Conservation (phyloP, 2,329 filamentous ascomycete genomes). For the Phyllachora maydis region DNA sequence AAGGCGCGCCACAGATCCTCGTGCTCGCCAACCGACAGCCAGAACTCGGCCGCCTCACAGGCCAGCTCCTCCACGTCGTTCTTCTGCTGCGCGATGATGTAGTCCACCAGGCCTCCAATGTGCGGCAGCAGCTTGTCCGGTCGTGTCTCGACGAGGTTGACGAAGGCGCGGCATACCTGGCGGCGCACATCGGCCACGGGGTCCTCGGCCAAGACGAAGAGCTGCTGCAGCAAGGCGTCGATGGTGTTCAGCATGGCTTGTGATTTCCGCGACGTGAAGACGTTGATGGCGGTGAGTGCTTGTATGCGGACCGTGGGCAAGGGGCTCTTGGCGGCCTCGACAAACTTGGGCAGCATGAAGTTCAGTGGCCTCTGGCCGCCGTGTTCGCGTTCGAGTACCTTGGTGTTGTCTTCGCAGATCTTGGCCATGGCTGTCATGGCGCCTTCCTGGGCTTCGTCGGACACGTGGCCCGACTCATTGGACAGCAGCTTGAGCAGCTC, state of each 20-base stretch:
- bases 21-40: slow-evolving; percentile 84
- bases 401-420: slow-evolving; percentile 91
- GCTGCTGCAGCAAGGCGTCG: slow-evolving; percentile 59
- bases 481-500: slow-evolving; percentile 62
- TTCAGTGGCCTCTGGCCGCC: slow-evolving; percentile 74
- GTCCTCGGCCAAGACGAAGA: slow-evolving; percentile 69
- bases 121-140: slow-evolving; percentile 84
- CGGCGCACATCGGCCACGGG: slow-evolving; percentile 63
- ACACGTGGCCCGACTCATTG: slow-evolving; percentile 47
- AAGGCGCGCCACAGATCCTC: slow-evolving; percentile 57
- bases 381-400: slow-evolving; percentile 69
- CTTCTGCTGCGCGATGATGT: slow-evolving; percentile 78
- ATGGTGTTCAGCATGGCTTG: slow-evolving; percentile 64
- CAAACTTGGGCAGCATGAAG: slow-evolving; percentile 74
- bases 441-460: slow-evolving; percentile 65
- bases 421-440: slow-evolving; percentile 86
- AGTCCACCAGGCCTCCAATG: slow-evolving; percentile 73
- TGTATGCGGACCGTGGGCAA: slow-evolving; percentile 59
- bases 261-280: slow-evolving; percentile 74
- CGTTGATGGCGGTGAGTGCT: slow-evolving; percentile 70
- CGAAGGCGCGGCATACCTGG: slow-evolving; percentile 84
- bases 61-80: slow-evolving; percentile 75
- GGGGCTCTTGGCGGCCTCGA: slow-evolving; percentile 64
- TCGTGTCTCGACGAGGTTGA: slow-evolving; percentile 74
- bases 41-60: slow-evolving; percentile 91